A percentile compares a stretch with the other conserved stretches of the same genome.
Conservation (phyloP, 257 asterid genomes). For the Fraxinus quadrangulata region DNA sequence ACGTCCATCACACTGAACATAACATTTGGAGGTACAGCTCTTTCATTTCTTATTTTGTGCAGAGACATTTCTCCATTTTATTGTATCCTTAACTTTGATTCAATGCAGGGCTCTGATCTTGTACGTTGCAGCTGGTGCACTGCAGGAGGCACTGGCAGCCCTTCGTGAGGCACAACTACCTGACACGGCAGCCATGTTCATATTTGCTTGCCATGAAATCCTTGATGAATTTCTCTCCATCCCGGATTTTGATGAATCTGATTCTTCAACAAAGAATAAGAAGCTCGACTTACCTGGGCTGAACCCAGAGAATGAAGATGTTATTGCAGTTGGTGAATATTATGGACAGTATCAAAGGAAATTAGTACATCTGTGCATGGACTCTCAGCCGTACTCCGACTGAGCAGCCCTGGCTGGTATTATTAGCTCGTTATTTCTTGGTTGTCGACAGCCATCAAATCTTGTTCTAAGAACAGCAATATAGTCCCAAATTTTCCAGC, state of each 20-base stretch:
- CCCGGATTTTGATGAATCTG: constrained; percentile 55
- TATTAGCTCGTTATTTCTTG: background rate
- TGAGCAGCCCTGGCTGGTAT: constrained; percentile 18
- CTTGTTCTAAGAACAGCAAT: background rate
- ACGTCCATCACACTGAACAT: constrained; percentile 75
- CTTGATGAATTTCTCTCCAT: constrained; percentile 61
- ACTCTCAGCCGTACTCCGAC: constrained; percentile 76
- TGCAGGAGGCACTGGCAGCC: constrained; percentile 91
- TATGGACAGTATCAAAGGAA: constrained; percentile 91
- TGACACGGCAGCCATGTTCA: constrained; percentile 95
- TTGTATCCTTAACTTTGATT: constrained; percentile 21
- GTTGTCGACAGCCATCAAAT: background rate
- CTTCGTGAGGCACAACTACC: constrained; percentile 88
- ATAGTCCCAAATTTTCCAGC: background rate
- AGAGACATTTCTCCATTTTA: constrained; percentile 6
- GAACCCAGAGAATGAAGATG: constrained; percentile 78
- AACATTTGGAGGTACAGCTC: constrained; percentile 86
- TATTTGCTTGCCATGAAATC: constrained; percentile 75
- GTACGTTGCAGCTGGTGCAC: constrained; percentile 92
- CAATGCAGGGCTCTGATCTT: constrained; percentile 81
- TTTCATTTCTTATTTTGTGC: background rate
- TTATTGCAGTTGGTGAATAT: constrained; percentile 75
- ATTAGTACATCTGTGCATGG: constrained; percentile 93
- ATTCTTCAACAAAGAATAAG: constrained; percentile 42
- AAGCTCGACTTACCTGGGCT: constrained; percentile 59